phyloP scores from a whole-genome alignment of 768 basidiomycete genomes.

The Suillus hirtellus region DNA sequence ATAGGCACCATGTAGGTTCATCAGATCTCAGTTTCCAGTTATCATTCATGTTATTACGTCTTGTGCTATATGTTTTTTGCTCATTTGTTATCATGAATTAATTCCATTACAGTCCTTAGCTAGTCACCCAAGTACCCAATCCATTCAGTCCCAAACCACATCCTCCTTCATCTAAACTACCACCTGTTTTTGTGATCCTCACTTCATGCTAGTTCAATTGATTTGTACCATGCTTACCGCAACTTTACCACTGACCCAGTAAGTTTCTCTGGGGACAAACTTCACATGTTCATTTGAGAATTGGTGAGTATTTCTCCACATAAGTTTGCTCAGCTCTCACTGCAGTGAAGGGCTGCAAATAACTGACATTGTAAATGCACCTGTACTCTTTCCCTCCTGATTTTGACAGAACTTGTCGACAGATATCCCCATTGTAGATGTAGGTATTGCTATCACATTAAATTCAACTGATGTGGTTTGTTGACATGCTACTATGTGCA shows the following conservation, averaged over 20 bases:
- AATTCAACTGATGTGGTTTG: slow-evolving; percentile 58
- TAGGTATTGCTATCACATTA: slow-evolving; percentile 52
- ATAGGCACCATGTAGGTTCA: no score
- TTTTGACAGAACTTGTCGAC: slow-evolving; percentile 42
- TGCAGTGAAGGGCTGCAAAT: slow-evolving; percentile 21
- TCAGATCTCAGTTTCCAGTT: no score
- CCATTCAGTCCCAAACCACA: not conserved
- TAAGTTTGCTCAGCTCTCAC: slow-evolving; percentile 9
- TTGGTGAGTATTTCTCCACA: slow-evolving; percentile 43
- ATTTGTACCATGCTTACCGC: slow-evolving; percentile 65
- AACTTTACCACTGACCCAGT: slow-evolving; percentile 72
- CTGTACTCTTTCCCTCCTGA: slow-evolving; percentile 60
- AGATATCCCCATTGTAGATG: slow-evolving; percentile 69
- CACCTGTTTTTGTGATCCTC: slow-evolving; percentile 13
- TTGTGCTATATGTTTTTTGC: no score
- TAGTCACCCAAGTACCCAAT: not conserved
- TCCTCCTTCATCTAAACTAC: no score
- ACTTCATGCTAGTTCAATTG: slow-evolving; percentile 56
- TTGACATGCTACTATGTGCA: slow-evolving; percentile 10
- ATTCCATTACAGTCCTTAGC: no score
- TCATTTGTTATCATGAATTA: no score
- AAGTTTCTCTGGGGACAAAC: slow-evolving; percentile 55
- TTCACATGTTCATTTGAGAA: slow-evolving; percentile 53
- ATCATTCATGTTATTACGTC: no score
- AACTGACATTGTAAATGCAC: slow-evolving; percentile 46